Evolutionary conservation across 2,329 filamentous ascomycete genomes (phyloP), one percentile per base, ranked within the genome.

Genomic region (Pestalotiopsis sp.): DNA sequence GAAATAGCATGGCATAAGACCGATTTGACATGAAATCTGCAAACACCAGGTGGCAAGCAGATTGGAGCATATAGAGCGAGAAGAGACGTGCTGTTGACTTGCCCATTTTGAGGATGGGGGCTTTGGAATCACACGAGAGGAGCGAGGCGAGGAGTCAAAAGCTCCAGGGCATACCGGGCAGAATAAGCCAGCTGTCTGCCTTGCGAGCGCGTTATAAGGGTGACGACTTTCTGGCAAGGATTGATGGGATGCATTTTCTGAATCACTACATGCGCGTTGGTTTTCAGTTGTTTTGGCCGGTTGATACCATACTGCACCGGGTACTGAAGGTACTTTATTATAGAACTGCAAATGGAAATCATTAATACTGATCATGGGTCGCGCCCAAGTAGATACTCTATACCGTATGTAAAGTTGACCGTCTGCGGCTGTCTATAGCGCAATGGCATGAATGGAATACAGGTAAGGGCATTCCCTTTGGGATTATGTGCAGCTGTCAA

Each of bases 291-390:
- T 45, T 64, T 23, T 23, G 20, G 39, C 12, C 31, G 62, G 23
- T 39, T 64, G 62, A 64, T 64, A 52, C 62, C 62, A 64, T 64
- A 64, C 62, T 64, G 59, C 59, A 36, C 45, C 45, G 45, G 45
- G 45, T 52, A 52, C 45, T 52, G 45, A 60, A 25, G 25, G 57
- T 60, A 60, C 25, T 60, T 60, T 60, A 60, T 36, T 60, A 60
- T 27, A 60, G 57, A 60, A 27, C 31, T 60, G 57, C 57, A 60
- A 60, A 60, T 60, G 23, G 31, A 36, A 60, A 52, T 52, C 45
- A 52, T 52, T 52, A 52, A 52, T 52, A 52, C 45, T 52, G 45
- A 52, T 5, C 20, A 20, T n/a, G 45, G 14, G 20, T 23, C 17
- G 31, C 31, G 9, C 2, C 31, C 31, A 7, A 7, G 31, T 36